Base-by-base conservation (phyloP, 176 grass and related monocot species). In the maize (Zea mays) region DNA sequence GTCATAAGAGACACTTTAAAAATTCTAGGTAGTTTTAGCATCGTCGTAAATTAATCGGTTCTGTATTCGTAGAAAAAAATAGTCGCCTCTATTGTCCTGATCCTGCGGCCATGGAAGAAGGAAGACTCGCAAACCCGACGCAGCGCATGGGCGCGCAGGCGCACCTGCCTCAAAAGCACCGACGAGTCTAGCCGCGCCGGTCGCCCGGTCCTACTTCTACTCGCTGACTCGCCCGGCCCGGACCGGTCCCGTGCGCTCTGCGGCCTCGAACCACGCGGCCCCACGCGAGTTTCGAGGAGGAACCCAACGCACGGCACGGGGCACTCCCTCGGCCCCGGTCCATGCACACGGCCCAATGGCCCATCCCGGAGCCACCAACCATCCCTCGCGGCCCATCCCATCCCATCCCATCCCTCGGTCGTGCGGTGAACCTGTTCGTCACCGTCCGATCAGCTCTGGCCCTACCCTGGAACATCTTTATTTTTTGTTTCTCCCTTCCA, bases 361-460 rank as follows among this genome's bases (percentile, higher is more conserved):
- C 75, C 44, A 54, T 70, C 3, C n/a, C 39, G 19, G 51, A 16
- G 56, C n/a, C 16, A 36, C 67, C 7, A 10, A 10, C 67, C 66
- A 40, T 36, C 38, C 43, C 61, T 19, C 17, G 6, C 33, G 50
- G 42, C 5, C 2, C 57, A 89, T 85, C 82, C 0, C 15, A 47
- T 33, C 5, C 2, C 57, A 89, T 85, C 82, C 0, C 15, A 47
- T 33, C 78, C 82, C 1, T 85, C 12, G 2, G 27, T 73, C 48
- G 11, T 33, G 41, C 20, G 4, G 1, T 4, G 3, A 36, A 3
- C 35, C 14, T 10, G 8, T 8, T 20, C 73, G 0, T 5, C 7
- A 13, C 87, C 87, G 87, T 82, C 78, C 77, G 87, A 89, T 89
- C 59, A 8, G 20, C 42, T 3, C 51, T 5, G 10, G 7, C 44